Conservation (phyloP, 2,329 filamentous ascomycete genomes). For the Teratosphaeria gauchensis region DNA sequence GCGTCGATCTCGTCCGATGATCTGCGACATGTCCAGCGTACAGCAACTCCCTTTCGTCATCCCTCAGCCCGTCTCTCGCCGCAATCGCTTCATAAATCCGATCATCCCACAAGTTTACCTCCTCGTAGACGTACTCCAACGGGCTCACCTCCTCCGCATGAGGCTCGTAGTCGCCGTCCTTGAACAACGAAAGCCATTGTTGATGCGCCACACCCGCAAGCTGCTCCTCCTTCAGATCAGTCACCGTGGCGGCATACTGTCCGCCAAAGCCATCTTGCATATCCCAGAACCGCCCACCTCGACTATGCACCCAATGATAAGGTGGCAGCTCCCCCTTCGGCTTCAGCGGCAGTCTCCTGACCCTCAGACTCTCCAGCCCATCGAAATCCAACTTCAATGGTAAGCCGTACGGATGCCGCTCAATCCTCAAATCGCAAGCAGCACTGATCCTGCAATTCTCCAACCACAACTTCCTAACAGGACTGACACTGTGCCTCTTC, state of each 20-base stretch:
- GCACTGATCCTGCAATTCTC: slow-evolving; percentile 33
- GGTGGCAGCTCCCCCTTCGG: not conserved
- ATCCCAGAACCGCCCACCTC: slow-evolving; percentile 12
- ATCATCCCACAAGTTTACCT: slow-evolving; percentile 9
- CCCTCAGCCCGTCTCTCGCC: not conserved
- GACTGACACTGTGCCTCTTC: slow-evolving; percentile 17
- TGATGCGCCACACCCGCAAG: slow-evolving; percentile 7
- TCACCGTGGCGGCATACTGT: slow-evolving; percentile 13
- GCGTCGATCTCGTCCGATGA: not conserved
- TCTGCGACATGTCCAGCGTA: not conserved
- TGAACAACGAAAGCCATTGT: slow-evolving; percentile 3
- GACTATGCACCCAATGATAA: slow-evolving; percentile 13
- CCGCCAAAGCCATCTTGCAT: slow-evolving; percentile 20
- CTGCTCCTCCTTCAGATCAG: slow-evolving; percentile 6
- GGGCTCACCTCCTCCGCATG: not conserved
- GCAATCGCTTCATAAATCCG: slow-evolving; percentile 10
- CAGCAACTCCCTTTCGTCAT: not conserved
- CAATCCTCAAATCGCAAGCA: slow-evolving; percentile 8
- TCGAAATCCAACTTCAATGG: slow-evolving; percentile 17
- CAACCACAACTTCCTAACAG: slow-evolving; percentile 35
- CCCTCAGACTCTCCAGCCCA: slow-evolving; percentile 32
- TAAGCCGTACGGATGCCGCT: slow-evolving; percentile 10
- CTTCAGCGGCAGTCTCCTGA: slow-evolving; percentile 30
- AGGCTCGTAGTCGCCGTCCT: not conserved
- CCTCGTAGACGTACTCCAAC: slow-evolving; percentile 3